A percentile compares a stretch with the other conserved stretches of the same genome.
These are phyloP conservation scores for Wallacemonas sp. DNA, from an alignment of 208 protist species.

Conservation along the genomic window DNA sequence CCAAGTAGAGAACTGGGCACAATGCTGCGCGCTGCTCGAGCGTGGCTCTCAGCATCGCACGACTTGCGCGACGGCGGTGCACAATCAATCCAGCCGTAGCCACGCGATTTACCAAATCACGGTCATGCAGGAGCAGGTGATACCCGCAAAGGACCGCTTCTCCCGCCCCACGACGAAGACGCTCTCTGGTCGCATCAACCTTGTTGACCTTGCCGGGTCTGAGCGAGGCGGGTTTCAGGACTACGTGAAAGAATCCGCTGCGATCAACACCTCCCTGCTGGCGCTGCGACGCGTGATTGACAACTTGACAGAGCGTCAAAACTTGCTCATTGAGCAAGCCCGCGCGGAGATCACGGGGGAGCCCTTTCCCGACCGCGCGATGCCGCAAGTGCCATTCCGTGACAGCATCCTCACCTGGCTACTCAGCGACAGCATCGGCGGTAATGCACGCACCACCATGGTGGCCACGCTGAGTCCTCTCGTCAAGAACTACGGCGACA, in stretches of 20 bases:
- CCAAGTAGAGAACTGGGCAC: constrained; percentile 82
- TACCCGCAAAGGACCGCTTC: constrained; percentile 73
- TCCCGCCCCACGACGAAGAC: constrained; percentile 56
- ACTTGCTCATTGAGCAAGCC: constrained; percentile 88
- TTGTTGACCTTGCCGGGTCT: constrained; percentile 90
- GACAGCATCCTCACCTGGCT: constrained; percentile 90
- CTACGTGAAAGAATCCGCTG: constrained; percentile 89
- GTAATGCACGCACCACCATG: constrained; percentile 92
- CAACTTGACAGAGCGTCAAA: constrained; percentile 86
- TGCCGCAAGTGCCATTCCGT: constrained; percentile 91
- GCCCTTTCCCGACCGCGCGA: constrained; percentile 53
- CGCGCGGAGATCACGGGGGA: constrained; percentile 71
- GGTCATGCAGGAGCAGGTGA: constrained; percentile 71
- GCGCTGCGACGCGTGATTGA: constrained; percentile 87
- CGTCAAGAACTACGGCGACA: constrained; percentile 89
- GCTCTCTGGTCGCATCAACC: constrained; percentile 82
- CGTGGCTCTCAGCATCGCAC: constrained; percentile 90
- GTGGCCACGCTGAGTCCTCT: constrained; percentile 88
- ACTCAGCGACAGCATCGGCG: constrained; percentile 90
- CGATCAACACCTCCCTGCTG: constrained; percentile 91
- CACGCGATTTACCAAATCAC: constrained; percentile 92
- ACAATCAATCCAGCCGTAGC: constrained; percentile 89
- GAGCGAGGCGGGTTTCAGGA: constrained; percentile 90
- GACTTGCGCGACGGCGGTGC: constrained; percentile 90
- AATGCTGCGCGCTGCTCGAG: constrained; percentile 88